Conservation (phyloP, 495 filamentous ascomycete species). For the Aspergillus biplanus region DNA sequence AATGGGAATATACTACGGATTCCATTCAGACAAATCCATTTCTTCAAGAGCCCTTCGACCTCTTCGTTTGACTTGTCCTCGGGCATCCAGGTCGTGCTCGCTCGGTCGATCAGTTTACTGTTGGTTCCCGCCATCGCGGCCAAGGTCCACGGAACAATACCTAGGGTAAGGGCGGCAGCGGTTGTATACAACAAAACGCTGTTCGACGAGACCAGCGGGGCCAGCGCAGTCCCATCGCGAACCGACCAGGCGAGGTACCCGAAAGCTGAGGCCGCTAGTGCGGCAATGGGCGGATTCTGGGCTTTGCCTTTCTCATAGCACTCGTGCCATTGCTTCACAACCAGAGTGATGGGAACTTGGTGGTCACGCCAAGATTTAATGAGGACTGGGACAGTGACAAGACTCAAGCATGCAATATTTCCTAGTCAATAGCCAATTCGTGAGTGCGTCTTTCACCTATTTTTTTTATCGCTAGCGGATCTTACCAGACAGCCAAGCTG, state of each 20-base stretch:
- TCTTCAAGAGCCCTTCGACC: constrained; percentile 31
- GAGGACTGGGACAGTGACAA: constrained; percentile 37
- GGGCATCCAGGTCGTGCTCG: constrained; percentile 21
- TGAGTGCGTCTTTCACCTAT: background rate
- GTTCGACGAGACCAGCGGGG: constrained; percentile 24
- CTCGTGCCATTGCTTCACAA: constrained; percentile 33
- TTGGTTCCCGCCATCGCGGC: constrained; percentile 31
- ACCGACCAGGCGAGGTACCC: constrained; percentile 45
- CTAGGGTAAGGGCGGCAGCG: constrained; percentile 37
- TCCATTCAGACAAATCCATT: constrained; percentile 43
- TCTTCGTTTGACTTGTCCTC: constrained; percentile 27
- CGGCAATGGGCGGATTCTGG: constrained; percentile 40
- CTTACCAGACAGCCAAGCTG: constrained; percentile 39
- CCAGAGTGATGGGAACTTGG: constrained; percentile 29
- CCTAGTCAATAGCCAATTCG: constrained; percentile 26
- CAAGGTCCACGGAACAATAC: constrained; percentile 44
- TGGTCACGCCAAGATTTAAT: constrained; percentile 33
- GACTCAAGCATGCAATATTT: constrained; percentile 40
- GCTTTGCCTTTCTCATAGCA: constrained; percentile 39
- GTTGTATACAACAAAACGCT: constrained; percentile 29
- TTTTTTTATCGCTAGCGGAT: background rate
- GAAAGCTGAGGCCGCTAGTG: constrained; percentile 35
- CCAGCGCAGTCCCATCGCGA: constrained; percentile 28
- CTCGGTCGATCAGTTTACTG: constrained; percentile 29
- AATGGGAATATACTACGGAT: constrained; percentile 42